Evolutionary conservation across 2,329 filamentous ascomycete species (phyloP).

Genomic region (Epichloe typhina): DNA sequence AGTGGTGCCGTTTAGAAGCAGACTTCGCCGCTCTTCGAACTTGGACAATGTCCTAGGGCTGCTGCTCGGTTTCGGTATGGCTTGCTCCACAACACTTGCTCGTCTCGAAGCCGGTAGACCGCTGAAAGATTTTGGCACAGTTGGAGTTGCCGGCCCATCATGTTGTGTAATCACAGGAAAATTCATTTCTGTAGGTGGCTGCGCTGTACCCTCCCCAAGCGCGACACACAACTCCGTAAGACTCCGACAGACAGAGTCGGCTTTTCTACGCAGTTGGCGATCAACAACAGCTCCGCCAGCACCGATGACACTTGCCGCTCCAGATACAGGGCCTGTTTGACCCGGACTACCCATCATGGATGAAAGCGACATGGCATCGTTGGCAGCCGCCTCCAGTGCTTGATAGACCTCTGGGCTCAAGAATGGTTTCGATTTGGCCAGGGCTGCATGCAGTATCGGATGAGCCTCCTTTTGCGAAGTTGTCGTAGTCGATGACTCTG

Average conservation of each 20-base stretch:
- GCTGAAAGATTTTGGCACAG: constrained; percentile 27
- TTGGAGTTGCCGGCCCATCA: constrained; percentile 28
- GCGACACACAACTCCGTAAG: constrained; percentile 86
- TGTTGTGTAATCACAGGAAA: constrained; percentile 10
- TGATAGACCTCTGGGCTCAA: constrained; percentile 61
- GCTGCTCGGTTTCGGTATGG: constrained; percentile 22
- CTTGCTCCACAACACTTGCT: constrained; percentile 28
- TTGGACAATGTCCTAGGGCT: constrained; percentile 37
- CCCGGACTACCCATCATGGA: constrained; percentile 64
- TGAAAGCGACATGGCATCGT: constrained; percentile 68
- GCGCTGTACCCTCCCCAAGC: constrained; percentile 40
- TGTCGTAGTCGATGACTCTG: constrained; percentile 27
- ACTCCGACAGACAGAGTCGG: constrained; percentile 83
- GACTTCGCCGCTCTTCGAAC: constrained; percentile 39
- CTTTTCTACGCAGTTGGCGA: constrained; percentile 76
- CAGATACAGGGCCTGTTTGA: constrained; percentile 54
- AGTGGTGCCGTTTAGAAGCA: constrained; percentile 30
- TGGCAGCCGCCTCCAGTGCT: constrained; percentile 66
- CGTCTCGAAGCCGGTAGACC: constrained; percentile 26
- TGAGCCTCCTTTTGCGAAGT: constrained; percentile 47
- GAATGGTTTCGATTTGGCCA: constrained; percentile 62
- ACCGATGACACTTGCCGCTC: constrained; percentile 50
- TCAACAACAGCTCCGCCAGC: constrained; percentile 48
- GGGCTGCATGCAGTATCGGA: constrained; percentile 65
- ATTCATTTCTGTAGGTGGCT: constrained; percentile 6